phyloP scores from a whole-genome alignment of 2,329 filamentous ascomycete species.

The Pseudohalonectria lignicola region DNA sequence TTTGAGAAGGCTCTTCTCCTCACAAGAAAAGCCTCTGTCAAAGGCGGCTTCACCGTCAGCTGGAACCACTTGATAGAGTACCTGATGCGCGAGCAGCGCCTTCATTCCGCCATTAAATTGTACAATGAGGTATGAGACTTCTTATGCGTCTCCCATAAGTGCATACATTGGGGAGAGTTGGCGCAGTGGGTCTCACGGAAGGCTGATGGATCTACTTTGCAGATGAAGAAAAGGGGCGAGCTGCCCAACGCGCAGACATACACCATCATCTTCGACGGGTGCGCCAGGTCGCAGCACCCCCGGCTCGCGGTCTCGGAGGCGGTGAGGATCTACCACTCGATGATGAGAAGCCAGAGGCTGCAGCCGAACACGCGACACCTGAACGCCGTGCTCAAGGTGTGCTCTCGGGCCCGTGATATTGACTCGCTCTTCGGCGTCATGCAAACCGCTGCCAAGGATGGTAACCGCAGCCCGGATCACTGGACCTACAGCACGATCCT shows the following conservation, averaged over 20 bases:
- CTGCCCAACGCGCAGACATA: slow-evolving; percentile 74
- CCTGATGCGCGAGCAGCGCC: slow-evolving; percentile 46
- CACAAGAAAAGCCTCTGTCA: slow-evolving; percentile 56
- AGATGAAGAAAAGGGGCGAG: slow-evolving; percentile 93
- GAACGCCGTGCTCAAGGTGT: slow-evolving; percentile 81
- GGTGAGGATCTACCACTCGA: slow-evolving; percentile 64
- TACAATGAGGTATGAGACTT: slow-evolving; percentile 75
- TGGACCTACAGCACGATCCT: slow-evolving; percentile 76
- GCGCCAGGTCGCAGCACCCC: slow-evolving; percentile 48
- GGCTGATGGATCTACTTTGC: slow-evolving; percentile 8
- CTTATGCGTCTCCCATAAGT: too few relatives aligned
- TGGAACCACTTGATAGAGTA: slow-evolving; percentile 84
- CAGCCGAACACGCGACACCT: slow-evolving; percentile 71
- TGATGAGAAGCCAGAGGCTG: slow-evolving; percentile 52
- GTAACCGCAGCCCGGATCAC: slow-evolving; percentile 52
- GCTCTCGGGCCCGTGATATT: slow-evolving; percentile 61
- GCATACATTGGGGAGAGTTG: not conserved
- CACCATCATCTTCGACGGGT: slow-evolving; percentile 70
- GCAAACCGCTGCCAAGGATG: slow-evolving; percentile 58
- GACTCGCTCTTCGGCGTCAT: slow-evolving; percentile 72
- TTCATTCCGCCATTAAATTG: slow-evolving; percentile 61
- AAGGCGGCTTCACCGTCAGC: slow-evolving; percentile 55
- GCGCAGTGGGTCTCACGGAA: not conserved
- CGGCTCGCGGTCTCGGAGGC: slow-evolving; percentile 56
- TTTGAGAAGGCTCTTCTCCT: slow-evolving; percentile 58